Base-by-base conservation (phyloP, 1,284 basidiomycete genomes). In the Meira nashicola region DNA sequence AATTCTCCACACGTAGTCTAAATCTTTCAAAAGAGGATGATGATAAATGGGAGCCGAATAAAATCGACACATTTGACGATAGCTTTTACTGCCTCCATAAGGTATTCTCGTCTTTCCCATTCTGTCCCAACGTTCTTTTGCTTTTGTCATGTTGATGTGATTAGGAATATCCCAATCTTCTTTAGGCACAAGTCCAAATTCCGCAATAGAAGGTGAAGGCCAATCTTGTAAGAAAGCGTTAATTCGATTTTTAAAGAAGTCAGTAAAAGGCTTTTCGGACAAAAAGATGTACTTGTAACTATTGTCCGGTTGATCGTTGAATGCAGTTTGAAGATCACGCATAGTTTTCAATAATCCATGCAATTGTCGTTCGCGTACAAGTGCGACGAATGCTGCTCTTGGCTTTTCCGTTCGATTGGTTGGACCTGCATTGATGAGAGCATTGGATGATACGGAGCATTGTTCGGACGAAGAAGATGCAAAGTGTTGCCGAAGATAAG, bases 1-100 rank as follows among this genome's bases (percentile, higher is more conserved):
- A 12, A 65, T 49, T 25, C 63, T 48, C 63, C 63, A 65, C 38
- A 59, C 58, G 46, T 60, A 65, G 19, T 65, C 53, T 19, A 63
- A 33, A 41, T 65, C 48, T n/a, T 50, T 17, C 19, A 56, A 40
- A 15, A 65, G 44, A 6, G 61, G 62, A 48, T 65, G 63, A 1
- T 43, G 14, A 43, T 25, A 65, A 25, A 65, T 59, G 46, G 50
- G 6, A 25, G 4, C 15, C 17, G 50, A 53, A 17, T 33, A 33
- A 15, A 33, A 53, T 39, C 57, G 51, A 40, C 57, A 59, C 57
- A 59, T 59, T 38, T 59, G 57, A 21, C 57, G 5, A 21, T 59
- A 59, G 21, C 39, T 55, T 46, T 55, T 17, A 46, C 51, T 54
- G 11, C 10, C 17, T 15, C 50, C 57, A 39, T 59, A 59, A 15